Base-by-base conservation (phyloP, 768 basidiomycete genomes). In the Collybia sp. region DNA sequence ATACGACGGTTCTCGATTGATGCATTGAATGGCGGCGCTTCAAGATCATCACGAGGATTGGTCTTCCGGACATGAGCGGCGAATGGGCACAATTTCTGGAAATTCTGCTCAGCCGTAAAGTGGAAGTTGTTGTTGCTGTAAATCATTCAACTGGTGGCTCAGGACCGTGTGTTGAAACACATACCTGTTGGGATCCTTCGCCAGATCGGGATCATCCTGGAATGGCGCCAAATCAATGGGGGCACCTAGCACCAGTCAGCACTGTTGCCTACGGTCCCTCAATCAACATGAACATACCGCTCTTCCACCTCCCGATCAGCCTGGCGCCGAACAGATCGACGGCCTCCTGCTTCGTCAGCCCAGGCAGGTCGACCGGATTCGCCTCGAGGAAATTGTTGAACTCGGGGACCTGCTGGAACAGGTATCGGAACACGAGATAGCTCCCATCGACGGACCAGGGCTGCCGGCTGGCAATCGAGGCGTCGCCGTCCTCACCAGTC, bases 291-390 rank as follows among this genome's bases (percentile, higher is more conserved):
- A 32, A 54, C 68, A 37, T 54, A 72, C 75, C 74, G 40, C 73
- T 76, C 68, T 75, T 76, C 77, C 76, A 79, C n/a, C 79, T 63
- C 9, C 79, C 79, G 18, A 79, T 63, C 50, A 79, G 61, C 43
- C 77, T 67, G 13, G 77, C 77, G 33, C 76, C 77, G 13, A 74
- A 63, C n/a, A 78, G 64, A n/a, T 72, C 74, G 36, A 68, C 68
- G 13, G 76, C 74, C 46, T 76, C 59, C 42, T 68, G 53, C 6
- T 48, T 47, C 1, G 64, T 63, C 40, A 77, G 54, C 1, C 66
- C 68, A 12, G 62, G 61, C 39, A 62, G 46, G 12, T 53, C 49
- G 20, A 76, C 52, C 5, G 76, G 68, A 53, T 77, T 66, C 40
- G 62, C 54, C 12, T 57, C 54, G 40, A 77, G 57, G 64, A 73